Conservation (phyloP, 495 filamentous ascomycete genomes). For the Penicillium cosmopolitanum region DNA sequence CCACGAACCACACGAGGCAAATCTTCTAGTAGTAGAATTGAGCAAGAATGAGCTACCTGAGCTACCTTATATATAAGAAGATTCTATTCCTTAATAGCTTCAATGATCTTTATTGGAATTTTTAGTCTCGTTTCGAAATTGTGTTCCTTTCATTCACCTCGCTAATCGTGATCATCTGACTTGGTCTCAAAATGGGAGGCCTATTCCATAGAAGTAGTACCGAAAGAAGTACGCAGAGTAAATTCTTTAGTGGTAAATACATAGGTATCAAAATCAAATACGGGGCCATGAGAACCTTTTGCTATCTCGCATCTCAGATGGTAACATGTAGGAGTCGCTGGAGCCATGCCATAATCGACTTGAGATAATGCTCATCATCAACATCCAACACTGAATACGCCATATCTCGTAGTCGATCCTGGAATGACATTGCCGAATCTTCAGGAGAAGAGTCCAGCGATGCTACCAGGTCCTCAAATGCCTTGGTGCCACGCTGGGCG, state of each 20-base stretch:
- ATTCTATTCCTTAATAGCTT: not conserved
- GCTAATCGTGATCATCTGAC: conserved; percentile 5
- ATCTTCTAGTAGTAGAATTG: not conserved
- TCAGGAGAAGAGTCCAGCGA: conserved; percentile 5
- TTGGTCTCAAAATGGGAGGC: not conserved
- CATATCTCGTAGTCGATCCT: not conserved
- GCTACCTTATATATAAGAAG: too few relatives aligned
- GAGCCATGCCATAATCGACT: conserved; percentile 19
- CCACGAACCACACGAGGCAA: conserved; percentile 13
- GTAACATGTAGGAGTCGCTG: conserved; percentile 20
- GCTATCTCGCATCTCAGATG: conserved; percentile 3
- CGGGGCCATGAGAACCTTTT: not conserved
- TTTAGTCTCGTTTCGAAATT: not conserved
- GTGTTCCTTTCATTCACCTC: not conserved
- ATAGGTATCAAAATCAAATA: too few relatives aligned
- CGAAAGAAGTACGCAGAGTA: too few relatives aligned
- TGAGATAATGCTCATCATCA: not conserved
- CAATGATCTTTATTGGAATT: not conserved
- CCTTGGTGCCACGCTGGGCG: conserved; percentile 47
- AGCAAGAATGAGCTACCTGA: too few relatives aligned
- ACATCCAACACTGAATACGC: not conserved
- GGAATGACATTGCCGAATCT: conserved; percentile 3
- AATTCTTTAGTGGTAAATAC: too few relatives aligned
- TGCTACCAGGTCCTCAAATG: conserved; percentile 44
- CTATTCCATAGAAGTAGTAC: not conserved